Percentiles rank a stretch among this genome's conserved stretches.
These are phyloP conservation scores for Bromus sterilis DNA, from an alignment of 176 grass and related monocot species.

Conservation along the genomic window DNA sequence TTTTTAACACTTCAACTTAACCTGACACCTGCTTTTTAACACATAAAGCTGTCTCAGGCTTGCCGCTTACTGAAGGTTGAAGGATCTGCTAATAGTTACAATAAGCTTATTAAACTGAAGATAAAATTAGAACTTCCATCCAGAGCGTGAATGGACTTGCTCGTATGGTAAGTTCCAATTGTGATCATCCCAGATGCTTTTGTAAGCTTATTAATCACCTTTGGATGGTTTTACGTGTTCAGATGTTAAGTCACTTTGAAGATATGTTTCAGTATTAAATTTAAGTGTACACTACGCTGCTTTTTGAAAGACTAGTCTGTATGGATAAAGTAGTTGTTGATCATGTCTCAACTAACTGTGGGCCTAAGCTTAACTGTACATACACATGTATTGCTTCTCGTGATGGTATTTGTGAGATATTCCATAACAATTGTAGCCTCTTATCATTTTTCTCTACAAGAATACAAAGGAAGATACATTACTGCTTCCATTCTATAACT, in stretches of 20 bases:
- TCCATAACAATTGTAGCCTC: not conserved
- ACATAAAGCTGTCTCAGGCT: not conserved
- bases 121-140: not conserved
- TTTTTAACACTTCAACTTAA: not conserved
- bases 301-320: not conserved
- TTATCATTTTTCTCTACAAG: not conserved
- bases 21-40: not conserved
- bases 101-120: not conserved
- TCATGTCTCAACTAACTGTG: not conserved
- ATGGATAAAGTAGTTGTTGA: not conserved
- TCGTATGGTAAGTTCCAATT: not conserved
- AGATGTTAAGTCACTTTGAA: not conserved
- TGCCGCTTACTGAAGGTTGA: not conserved
- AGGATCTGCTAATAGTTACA: not conserved
- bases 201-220: not conserved
- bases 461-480: not conserved
- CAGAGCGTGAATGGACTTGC: not conserved
- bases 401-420: not conserved
- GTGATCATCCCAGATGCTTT: not conserved
- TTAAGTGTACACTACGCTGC: not conserved
- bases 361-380: not conserved
- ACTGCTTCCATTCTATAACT: not conserved
- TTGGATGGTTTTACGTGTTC: not conserved
- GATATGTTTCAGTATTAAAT: not conserved
- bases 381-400: not conserved